Base-by-base conservation (phyloP, 2,329 filamentous ascomycete genomes). In the Fusarium sambucinum region DNA sequence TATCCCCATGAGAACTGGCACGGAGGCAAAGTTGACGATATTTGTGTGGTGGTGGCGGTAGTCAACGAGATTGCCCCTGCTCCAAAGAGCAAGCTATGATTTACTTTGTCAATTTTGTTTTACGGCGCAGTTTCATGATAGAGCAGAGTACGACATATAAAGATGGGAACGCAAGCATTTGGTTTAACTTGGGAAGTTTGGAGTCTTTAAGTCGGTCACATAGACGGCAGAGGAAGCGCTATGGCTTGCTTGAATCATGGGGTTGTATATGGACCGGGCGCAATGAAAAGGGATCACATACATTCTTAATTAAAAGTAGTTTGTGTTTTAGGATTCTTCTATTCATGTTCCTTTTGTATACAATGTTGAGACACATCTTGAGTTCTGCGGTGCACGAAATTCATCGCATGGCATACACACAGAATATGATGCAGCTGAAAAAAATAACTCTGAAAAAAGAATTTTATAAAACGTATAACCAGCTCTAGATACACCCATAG, bases 1-100 rank as follows among this genome's bases (percentile, higher is more conserved):
- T 97, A 92, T 72, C 95, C 96, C 0, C 84, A 90, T 37, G 95
- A 98, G 78, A 88, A 89, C 60, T 99, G 93, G 88, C 89, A 89
- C 60, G 96, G 96, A 59, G 96, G 96, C 53, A 99, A 99, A 80
- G 88, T 96, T 21, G 96, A 99, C 77, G 96, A 99, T 78, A 97
- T 99, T 61, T 95, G 93, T 74, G 93, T 93, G 6, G 84, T 99
- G 51, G 90, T 94, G 16, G 88, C 90, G 32, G 83, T 97, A 30
- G 93, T 92, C 2, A 89, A 92, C 11, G 90, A 94, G 70, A 87
- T 90, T 19, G 47, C 59, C 19, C 55, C 64, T 5, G 64, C 52
- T 29, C 44, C 65, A 29, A 77, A 72, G 62, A 78, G 77, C 75
- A 80, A 80, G 67, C 65, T 80, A 55, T 80, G 59, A 75, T 73